These are phyloP conservation scores for Arabis hirsuta DNA, from an alignment of 345 rosid genomes.

Conservation along the genomic window DNA sequence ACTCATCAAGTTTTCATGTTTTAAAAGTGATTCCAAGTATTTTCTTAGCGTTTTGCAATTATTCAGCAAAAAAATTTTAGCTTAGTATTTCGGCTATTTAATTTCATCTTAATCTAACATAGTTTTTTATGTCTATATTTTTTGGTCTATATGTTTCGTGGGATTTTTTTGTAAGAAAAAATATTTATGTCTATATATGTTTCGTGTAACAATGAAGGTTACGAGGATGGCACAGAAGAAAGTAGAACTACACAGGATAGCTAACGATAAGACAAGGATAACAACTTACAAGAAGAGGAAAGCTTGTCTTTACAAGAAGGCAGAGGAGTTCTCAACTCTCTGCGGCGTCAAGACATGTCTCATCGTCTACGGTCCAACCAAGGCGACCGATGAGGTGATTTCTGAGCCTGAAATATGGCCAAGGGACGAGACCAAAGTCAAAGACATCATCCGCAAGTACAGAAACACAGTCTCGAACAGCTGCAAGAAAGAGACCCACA, in stretches of 20 bases:
- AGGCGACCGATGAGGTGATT: constrained; percentile 25
- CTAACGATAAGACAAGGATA: constrained; percentile 39
- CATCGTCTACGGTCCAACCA: constrained; percentile 46
- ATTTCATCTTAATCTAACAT: too few species aligned
- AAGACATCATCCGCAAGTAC: constrained; percentile 39
- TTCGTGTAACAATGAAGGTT: constrained; percentile 18
- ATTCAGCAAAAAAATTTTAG: too few species aligned
- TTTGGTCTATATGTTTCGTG: too few species aligned
- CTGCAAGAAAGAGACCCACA: constrained; percentile 27
- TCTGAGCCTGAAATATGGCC: constrained; percentile 49
- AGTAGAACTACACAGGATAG: constrained; percentile 26
- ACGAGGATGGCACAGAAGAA: constrained; percentile 36
- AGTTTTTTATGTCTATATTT: too few species aligned
- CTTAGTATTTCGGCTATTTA: too few species aligned
- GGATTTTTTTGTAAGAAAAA: not conserved
- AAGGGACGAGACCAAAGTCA: constrained; percentile 24
- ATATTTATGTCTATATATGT: constrained; percentile 1
- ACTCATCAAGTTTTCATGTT: too few species aligned
- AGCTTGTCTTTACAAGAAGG: constrained; percentile 45
- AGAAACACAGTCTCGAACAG: constrained; percentile 21
- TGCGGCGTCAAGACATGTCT: constrained; percentile 48
- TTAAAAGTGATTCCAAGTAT: too few species aligned
- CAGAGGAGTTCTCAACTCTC: constrained; percentile 45
- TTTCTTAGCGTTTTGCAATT: too few species aligned
- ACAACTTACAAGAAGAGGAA: constrained; percentile 48